Evolutionary conservation across 805 yeast genomes (phyloP).

Genomic region (Metschnikowia picachoensis): DNA sequence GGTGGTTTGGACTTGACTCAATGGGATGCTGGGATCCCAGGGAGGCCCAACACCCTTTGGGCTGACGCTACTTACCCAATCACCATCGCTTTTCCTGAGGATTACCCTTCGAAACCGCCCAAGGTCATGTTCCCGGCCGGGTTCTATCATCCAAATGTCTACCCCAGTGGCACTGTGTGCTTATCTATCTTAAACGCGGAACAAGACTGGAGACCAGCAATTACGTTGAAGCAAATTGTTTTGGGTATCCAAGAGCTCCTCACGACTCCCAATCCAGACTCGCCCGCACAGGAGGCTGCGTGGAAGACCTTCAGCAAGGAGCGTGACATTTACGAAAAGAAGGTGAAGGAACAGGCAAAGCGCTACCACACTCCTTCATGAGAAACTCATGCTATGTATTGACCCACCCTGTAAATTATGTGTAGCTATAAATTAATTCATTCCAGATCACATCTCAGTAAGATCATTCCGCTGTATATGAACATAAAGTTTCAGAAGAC

Average conservation of each 20-base stretch:
- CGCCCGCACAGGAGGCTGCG: conserved; percentile 98
- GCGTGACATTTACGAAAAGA: conserved; percentile 63
- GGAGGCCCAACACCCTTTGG: conserved; percentile 84
- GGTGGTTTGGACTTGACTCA: conserved; percentile 79
- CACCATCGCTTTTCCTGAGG: conserved; percentile 78
- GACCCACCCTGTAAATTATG: conserved; percentile 7
- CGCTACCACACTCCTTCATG: conserved; percentile 37
- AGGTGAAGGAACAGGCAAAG: conserved; percentile 71
- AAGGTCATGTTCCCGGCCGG: conserved; percentile 85
- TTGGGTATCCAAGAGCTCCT: conserved; percentile 90
- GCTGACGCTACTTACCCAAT: conserved; percentile 86
- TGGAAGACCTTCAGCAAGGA: conserved; percentile 81
- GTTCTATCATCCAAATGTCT: conserved; percentile 95
- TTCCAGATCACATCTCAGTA: background rate
- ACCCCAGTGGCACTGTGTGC: conserved; percentile 97
- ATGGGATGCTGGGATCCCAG: conserved; percentile 97
- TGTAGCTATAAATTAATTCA: conserved; percentile 3
- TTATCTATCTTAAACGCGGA: conserved; percentile 88
- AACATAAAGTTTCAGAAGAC: background rate
- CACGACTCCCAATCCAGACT: conserved; percentile 86
- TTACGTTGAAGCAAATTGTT: conserved; percentile 82
- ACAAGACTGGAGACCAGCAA: conserved; percentile 98
- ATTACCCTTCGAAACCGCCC: conserved; percentile 96
- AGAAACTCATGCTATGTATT: background rate
- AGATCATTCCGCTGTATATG: no score